Evolutionary conservation across 768 basidiomycete genomes (phyloP), one percentile per base, ranked within the genome.

Genomic region (Rhodotorula toruloides): DNA sequence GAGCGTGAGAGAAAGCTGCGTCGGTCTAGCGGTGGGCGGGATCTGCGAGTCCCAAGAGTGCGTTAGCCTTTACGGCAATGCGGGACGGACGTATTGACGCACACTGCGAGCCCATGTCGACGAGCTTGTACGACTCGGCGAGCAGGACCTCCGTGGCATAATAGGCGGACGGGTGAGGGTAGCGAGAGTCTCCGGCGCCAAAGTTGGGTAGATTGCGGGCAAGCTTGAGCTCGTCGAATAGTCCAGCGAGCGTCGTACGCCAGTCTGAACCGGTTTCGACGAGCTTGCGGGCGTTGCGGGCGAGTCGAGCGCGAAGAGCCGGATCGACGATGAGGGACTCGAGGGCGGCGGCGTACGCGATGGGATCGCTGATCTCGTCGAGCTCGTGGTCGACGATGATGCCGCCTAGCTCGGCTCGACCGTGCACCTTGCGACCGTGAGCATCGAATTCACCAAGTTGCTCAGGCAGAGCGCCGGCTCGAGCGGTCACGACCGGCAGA

Each of bases 401-500:
- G 9, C 42, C 42, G 42, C 42, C 42, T 16, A 43, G 42, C 42
- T 43, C 42, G 42, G 9, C 16, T 22, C 17, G 42, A 16, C n/a
- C 40, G 21, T 40, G 54, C 19, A 10, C 17, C 27, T 32, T 42
- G 40, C 11, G 27, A 12, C 39, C 31, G 10, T 43, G 21, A 11
- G 2, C 31, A 14, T 40, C 39, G 11, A 42, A 42, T 42, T 62
- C 66, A 32, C 66, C 66, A 14, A 73, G 49, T 54, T 73, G 72
- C 52, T 73, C 72, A 0, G 72, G 62, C 8, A 73, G 46, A 3
- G 72, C 72, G 29, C 68, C 72, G 1, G 68, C 72, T 4, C 63
- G 34, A 1, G 72, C 61, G 4, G 72, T 66, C 9, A 73, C 63
- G 50, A 73, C 34, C 25, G 72, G 72, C 1, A 73, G 55, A 13